Conservation (phyloP, 2,329 filamentous ascomycete genomes). For the Bipolaris sorokiniana region DNA sequence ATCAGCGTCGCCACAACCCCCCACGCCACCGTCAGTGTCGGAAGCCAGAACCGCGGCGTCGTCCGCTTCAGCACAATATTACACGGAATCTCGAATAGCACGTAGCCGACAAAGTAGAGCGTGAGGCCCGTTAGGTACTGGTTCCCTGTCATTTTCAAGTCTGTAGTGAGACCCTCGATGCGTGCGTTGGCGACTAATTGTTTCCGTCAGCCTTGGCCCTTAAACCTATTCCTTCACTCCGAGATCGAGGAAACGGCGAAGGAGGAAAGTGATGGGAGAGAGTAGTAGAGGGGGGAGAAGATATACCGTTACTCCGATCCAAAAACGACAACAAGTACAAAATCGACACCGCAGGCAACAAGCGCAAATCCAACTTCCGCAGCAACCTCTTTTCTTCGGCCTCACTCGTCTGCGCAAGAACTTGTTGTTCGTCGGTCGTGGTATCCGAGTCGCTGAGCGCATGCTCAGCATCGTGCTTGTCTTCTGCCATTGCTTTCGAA, state of each 20-base stretch:
- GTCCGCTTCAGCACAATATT: conserved; percentile 66
- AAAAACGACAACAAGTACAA: conserved; percentile 51
- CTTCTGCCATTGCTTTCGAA: conserved; percentile 17
- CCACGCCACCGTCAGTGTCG: conserved; percentile 58
- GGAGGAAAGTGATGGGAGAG: no score
- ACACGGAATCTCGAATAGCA: conserved; percentile 62
- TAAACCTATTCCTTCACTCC: no score
- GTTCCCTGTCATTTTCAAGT: conserved; percentile 46
- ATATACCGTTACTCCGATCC: conserved; percentile 46
- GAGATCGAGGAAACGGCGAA: no score
- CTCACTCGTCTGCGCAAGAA: conserved; percentile 5
- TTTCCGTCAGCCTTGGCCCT: neutral
- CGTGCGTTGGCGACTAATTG: conserved; percentile 54
- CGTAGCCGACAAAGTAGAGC: conserved; percentile 66
- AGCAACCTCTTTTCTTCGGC: conserved; percentile 65
- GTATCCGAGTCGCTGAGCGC: conserved; percentile 34
- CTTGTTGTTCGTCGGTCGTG: conserved; percentile 21
- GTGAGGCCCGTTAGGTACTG: conserved; percentile 71
- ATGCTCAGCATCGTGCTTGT: conserved; percentile 19
- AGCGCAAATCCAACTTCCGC: conserved; percentile 58
- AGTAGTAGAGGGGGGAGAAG: no score
- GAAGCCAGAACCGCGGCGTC: conserved; percentile 56
- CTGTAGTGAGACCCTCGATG: conserved; percentile 45
- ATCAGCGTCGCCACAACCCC: conserved; percentile 59
- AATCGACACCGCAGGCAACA: conserved; percentile 52